A percentile compares a stretch with the other conserved stretches of the same genome.
Evolutionary conservation across 257 asterid species (phyloP).

Genomic region (Petrea volubilis): DNA sequence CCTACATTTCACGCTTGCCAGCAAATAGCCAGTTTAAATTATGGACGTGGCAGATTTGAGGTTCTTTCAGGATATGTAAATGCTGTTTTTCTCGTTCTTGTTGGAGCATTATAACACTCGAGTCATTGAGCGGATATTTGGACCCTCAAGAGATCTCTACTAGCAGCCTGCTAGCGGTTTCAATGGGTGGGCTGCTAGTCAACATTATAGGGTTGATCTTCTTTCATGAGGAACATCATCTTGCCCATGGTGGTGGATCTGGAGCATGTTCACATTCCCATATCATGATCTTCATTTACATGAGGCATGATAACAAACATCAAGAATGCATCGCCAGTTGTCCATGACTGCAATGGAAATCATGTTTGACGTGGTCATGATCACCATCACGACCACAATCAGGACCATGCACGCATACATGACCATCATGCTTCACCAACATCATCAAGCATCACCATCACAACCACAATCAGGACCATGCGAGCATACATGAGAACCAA

Average conservation of each 20-base stretch:
- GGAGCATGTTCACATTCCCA: conserved; percentile 73
- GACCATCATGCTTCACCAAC: conserved; percentile 15
- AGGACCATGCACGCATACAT: conserved; percentile 15
- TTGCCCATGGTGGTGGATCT: conserved; percentile 97
- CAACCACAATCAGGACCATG: conserved; percentile 29
- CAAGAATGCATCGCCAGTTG: conserved; percentile 27
- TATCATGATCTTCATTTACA: conserved; percentile 41
- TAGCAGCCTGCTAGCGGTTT: conserved; percentile 70
- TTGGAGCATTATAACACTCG: conserved; percentile 86
- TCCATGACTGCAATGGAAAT: conserved; percentile 33
- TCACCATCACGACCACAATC: conserved; percentile 18
- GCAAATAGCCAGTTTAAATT: conserved; percentile 80
- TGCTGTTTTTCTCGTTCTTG: conserved; percentile 90
- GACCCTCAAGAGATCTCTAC: conserved; percentile 98
- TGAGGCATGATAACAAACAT: conserved; percentile 28
- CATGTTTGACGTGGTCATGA: conserved; percentile 24
- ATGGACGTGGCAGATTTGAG: conserved; percentile 98
- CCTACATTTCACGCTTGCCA: conserved; percentile 90
- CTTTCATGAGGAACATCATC: conserved; percentile 99
- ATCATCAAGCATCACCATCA: conserved; percentile 16
- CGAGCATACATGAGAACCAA: conserved; percentile 19
- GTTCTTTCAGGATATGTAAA: conserved; percentile 90
- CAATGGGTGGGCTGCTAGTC: conserved; percentile 91
- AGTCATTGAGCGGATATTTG: conserved; percentile 88
- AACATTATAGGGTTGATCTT: conserved; percentile 84